Evolutionary conservation across 345 rosid genomes (phyloP), one percentile per base, ranked within the genome.

Genomic region (Eucalyptus guilfoylei): DNA sequence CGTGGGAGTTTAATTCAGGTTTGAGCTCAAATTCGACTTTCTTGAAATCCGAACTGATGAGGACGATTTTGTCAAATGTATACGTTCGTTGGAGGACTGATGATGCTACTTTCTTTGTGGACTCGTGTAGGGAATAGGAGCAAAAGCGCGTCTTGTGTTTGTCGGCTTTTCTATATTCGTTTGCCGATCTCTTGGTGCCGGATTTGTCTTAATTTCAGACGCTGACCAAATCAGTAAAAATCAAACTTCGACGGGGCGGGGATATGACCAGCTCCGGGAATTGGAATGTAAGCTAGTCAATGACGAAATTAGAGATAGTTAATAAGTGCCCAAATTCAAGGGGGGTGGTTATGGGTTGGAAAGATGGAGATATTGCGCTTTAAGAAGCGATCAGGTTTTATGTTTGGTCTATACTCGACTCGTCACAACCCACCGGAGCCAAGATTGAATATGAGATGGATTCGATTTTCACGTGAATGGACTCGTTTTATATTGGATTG

Each of bases 381-480:
- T 5, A 17, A 4, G 7, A 28, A 60, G 15, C 3, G 52, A 1
- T 60, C 1, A 55, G 4, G 32, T 60, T 28, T 60, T 28, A 60
- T 12, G 67, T 60, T 60, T 28, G 2, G 32, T 28, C 67, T 3
- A 0, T 11, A 5, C 52, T 49, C 1, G 3, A 11, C 2, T 60
- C 32, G 4, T 60, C 15, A 30, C 8, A 64, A 64, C 62, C 19
- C 0, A 0, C 17, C 0, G 3, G 17, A 58, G 64, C 64, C n/a
- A 26, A 58, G 30, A 58, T 26, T 58, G 64, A 58, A 58, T 26
- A 11, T 30, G 64, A 52, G 24, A 52, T 52, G 58, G 24, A 52
- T 52, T 52, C 24, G 44, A 7, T 23, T 19, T 52, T 52, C 24
- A 7, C 2, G 58, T 52, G 58, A 52, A 24, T 60, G 15, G 15